These are phyloP conservation scores for Mangifera indica DNA, from an alignment of 345 rosid genomes.

Conservation along the genomic window DNA sequence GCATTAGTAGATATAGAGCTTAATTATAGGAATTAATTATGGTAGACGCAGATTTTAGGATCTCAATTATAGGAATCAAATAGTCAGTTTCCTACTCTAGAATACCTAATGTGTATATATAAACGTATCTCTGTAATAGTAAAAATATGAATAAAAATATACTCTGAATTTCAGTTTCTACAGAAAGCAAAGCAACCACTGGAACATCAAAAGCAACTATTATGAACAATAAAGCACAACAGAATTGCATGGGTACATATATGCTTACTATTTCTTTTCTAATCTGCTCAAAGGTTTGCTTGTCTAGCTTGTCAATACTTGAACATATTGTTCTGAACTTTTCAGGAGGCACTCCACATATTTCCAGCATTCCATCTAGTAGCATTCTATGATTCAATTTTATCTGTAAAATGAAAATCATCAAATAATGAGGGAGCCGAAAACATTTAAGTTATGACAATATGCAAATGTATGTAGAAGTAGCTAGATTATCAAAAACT, in stretches of 20 bases:
- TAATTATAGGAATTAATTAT: too few relatives aligned
- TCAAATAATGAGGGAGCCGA: background rate
- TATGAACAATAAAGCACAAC: background rate
- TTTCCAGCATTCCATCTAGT: slow-evolving; percentile 93
- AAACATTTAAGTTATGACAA: background rate
- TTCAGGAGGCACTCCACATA: slow-evolving; percentile 90
- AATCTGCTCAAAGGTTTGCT: slow-evolving; percentile 81
- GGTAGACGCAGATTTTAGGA: too few relatives aligned
- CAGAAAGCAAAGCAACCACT: background rate
- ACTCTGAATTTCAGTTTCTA: too few relatives aligned
- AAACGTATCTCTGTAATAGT: too few relatives aligned
- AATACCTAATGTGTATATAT: too few relatives aligned
- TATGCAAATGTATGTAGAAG: too few relatives aligned
- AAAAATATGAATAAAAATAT: too few relatives aligned
- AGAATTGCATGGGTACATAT: background rate
- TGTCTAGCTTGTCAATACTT: slow-evolving; percentile 90
- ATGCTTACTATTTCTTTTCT: slow-evolving; percentile 80
- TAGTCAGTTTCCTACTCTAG: too few relatives aligned
- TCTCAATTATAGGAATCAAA: too few relatives aligned
- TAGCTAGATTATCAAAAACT: too few relatives aligned
- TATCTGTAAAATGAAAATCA: slow-evolving; percentile 42
- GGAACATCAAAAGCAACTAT: background rate
- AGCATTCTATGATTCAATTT: slow-evolving; percentile 88
- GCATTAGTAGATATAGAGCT: too few relatives aligned
- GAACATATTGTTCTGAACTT: slow-evolving; percentile 93